phyloP scores from a whole-genome alignment of 2,329 filamentous ascomycete species.

The Fusarium secorum region DNA sequence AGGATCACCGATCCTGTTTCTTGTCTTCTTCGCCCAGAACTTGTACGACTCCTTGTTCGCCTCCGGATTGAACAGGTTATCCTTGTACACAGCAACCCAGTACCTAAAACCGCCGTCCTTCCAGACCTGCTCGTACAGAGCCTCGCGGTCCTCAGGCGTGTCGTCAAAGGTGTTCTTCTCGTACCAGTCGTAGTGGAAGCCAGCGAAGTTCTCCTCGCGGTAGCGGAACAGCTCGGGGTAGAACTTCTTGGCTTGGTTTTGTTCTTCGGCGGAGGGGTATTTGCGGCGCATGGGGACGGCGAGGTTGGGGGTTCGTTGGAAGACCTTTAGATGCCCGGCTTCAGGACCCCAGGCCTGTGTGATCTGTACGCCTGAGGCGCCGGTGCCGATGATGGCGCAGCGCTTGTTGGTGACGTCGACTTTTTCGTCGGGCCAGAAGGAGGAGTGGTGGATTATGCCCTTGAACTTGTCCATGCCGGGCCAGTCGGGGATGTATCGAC shows the following conservation, averaged over 20 bases:
- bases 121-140: slow-evolving; percentile 59
- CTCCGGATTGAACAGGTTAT: slow-evolving; percentile 54
- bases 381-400: slow-evolving; percentile 70
- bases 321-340: slow-evolving; percentile 63
- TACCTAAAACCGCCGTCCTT: slow-evolving; percentile 61
- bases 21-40: slow-evolving; percentile 63
- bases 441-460: slow-evolving; percentile 66
- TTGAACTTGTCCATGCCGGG: slow-evolving; percentile 67
- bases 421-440: slow-evolving; percentile 65
- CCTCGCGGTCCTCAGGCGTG: slow-evolving; percentile 57
- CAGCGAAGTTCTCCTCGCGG: slow-evolving; percentile 62
- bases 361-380: slow-evolving; percentile 70
- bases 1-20: slow-evolving; percentile 59
- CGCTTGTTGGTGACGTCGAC: slow-evolving; percentile 66
- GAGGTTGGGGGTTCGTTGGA: slow-evolving; percentile 73
- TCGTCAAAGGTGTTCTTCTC: slow-evolving; percentile 65
- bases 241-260: slow-evolving; percentile 54
- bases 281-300: slow-evolving; percentile 67
- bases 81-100: slow-evolving; percentile 63
- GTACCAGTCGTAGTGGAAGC: slow-evolving; percentile 65
- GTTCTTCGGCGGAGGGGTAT: slow-evolving; percentile 46
- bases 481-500: slow-evolving; percentile 68
- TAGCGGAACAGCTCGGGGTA: slow-evolving; percentile 62
- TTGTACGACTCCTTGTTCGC: slow-evolving; percentile 63
- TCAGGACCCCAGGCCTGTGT: slow-evolving; percentile 65